Conservation (phyloP, 306 rosid genomes). For the Pyrus communis region DNA sequence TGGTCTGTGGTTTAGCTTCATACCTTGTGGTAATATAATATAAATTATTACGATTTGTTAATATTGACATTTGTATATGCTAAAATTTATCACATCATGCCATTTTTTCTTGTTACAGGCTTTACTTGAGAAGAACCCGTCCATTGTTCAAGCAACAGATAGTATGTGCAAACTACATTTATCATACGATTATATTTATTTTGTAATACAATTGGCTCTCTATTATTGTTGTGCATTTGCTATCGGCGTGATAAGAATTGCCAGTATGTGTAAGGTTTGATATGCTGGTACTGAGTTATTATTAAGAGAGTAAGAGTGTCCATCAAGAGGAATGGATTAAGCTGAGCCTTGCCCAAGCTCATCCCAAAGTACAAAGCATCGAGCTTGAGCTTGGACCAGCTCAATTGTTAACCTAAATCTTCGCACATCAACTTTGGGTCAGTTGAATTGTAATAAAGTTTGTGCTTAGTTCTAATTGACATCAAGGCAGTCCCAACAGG, state of each 20-base stretch:
- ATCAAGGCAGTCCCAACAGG: background rate
- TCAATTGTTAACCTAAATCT: background rate
- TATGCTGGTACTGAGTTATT: background rate
- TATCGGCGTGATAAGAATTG: background rate
- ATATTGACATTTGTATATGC: background rate
- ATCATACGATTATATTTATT: background rate
- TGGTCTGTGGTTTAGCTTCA: background rate
- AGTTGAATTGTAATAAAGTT: background rate
- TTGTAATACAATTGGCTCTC: background rate
- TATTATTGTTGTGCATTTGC: background rate
- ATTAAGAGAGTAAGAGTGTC: background rate
- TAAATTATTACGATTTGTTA: background rate
- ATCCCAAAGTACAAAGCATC: background rate
- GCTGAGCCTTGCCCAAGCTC: background rate
- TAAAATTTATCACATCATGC: background rate
- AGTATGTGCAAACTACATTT: constrained; percentile 30
- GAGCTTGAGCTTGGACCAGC: background rate
- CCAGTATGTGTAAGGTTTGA: background rate
- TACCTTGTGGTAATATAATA: background rate
- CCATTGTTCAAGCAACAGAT: constrained; percentile 39
- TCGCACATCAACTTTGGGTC: background rate
- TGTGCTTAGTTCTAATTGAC: background rate
- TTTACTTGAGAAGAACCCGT: constrained; percentile 57
- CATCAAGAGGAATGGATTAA: background rate
- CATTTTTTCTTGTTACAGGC: constrained; percentile 48